phyloP scores from a whole-genome alignment of 306 rosid species.

The Leucaena leucocephala region DNA sequence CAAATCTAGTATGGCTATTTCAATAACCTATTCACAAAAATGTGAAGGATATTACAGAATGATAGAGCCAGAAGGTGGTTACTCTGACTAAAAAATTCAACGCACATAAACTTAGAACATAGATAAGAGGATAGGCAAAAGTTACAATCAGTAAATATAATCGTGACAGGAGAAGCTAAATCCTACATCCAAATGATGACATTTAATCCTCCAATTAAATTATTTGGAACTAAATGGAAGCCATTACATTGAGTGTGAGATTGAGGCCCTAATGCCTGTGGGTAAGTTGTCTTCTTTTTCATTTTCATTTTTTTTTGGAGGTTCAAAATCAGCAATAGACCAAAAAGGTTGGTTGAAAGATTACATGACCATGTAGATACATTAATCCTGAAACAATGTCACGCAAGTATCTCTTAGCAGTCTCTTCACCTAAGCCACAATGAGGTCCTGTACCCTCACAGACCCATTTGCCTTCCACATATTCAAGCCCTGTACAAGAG shows the following conservation, averaged over 20 bases:
- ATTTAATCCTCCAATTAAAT: background rate
- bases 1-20: no score
- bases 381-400: conserved; percentile 89
- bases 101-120: background rate
- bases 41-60: background rate
- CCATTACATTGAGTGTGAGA: background rate
- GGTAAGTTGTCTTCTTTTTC: background rate
- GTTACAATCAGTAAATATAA: background rate
- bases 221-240: background rate
- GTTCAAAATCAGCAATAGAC: conserved; percentile 3
- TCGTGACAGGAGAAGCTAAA: background rate
- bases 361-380: conserved; percentile 96
- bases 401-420: conserved; percentile 81
- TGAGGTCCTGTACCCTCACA: conserved; percentile 82
- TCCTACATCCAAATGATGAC: background rate
- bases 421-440: conserved; percentile 69
- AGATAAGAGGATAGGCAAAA: background rate
- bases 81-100: background rate
- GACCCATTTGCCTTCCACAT: conserved; percentile 96
- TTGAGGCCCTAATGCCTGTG: background rate
- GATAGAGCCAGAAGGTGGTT: background rate
- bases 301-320: background rate
- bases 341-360: conserved; percentile 32
- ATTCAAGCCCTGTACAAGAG: conserved; percentile 78
- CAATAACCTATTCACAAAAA: no score